Percentiles rank a stretch among this genome's conserved stretches.
Conservation (phyloP, 1,284 basidiomycete species). For the Ceratobasidium sp. region DNA sequence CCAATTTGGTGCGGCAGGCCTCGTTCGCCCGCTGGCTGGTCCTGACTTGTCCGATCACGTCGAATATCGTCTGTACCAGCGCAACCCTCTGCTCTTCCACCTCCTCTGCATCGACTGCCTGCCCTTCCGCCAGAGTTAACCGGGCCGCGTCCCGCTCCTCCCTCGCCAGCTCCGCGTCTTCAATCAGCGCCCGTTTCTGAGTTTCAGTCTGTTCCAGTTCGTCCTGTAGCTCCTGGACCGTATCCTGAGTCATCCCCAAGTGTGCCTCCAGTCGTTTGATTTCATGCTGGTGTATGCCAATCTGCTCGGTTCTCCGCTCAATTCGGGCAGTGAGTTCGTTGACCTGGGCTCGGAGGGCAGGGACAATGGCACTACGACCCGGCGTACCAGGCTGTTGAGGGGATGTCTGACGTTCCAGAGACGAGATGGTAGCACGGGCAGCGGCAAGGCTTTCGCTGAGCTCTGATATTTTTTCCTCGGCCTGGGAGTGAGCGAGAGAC, state of each 20-base stretch:
- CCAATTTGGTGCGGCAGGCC: neutral
- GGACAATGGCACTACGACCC: constrained; percentile 15
- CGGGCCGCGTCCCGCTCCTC: constrained; percentile 38
- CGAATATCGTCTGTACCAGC: constrained; percentile 5
- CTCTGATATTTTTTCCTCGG: constrained; percentile 23
- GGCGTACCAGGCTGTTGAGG: constrained; percentile 24
- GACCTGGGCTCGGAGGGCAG: constrained; percentile 36
- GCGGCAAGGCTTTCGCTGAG: constrained; percentile 21
- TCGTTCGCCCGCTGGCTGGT: neutral
- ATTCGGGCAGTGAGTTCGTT: constrained; percentile 40
- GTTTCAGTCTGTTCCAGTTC: constrained; percentile 32
- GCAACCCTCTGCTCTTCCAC: constrained; percentile 9
- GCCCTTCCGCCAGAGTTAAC: constrained; percentile 14
- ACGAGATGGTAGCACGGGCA: constrained; percentile 16
- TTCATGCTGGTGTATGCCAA: constrained; percentile 41
- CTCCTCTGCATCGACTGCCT: neutral
- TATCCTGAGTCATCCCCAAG: constrained; percentile 37
- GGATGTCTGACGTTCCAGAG: constrained; percentile 22
- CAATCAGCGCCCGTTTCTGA: constrained; percentile 33
- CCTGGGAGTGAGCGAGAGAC: neutral
- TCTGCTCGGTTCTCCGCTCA: constrained; percentile 41
- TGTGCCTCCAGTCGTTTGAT: constrained; percentile 41
- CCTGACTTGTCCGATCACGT: constrained; percentile 5
- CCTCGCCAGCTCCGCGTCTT: constrained; percentile 37
- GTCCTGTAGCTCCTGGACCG: constrained; percentile 32